These are phyloP conservation scores for Mycena vitilis DNA, from an alignment of 768 basidiomycete species.

Conservation along the genomic window DNA sequence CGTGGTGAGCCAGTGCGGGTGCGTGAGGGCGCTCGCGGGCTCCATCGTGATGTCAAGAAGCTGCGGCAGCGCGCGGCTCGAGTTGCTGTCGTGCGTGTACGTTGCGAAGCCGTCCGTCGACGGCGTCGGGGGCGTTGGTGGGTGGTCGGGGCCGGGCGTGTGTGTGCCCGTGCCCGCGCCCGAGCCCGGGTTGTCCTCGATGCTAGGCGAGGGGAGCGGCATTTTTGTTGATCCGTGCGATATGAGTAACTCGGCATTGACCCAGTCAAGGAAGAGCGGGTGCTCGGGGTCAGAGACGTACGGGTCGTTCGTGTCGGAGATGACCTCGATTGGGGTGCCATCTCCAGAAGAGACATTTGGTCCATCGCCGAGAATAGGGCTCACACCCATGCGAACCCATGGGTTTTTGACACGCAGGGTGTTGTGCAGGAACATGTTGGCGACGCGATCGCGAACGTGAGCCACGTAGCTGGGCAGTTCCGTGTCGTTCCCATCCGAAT, in stretches of 20 bases:
- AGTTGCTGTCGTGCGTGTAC: conserved; percentile 62
- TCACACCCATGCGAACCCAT: conserved; percentile 61
- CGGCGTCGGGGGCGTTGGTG: conserved; percentile 34
- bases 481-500: conserved; percentile 64
- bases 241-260: conserved; percentile 86
- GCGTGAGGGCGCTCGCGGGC: conserved; percentile 62
- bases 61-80: conserved; percentile 62
- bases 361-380: conserved; percentile 43
- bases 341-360: conserved; percentile 39
- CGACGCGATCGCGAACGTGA: conserved; percentile 91
- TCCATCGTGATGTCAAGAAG: conserved; percentile 72
- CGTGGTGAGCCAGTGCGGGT: conserved; percentile 54
- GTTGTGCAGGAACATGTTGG: conserved; percentile 76
- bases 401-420: conserved; percentile 76
- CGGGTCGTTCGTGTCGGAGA: conserved; percentile 55
- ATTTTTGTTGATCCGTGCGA: conserved; percentile 60
- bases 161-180: conserved; percentile 4
- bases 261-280: conserved; percentile 74
- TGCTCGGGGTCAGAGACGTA: conserved; percentile 57
- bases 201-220: conserved; percentile 40
- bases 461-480: conserved; percentile 89
- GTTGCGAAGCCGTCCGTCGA: conserved; percentile 53
- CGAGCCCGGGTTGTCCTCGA: conserved; percentile 15
- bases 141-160: conserved; percentile 21
- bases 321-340: conserved; percentile 53